Evolutionary conservation across 352 stramenopile genomes (phyloP).

Genomic region (Aphanomyces cochlioides): DNA sequence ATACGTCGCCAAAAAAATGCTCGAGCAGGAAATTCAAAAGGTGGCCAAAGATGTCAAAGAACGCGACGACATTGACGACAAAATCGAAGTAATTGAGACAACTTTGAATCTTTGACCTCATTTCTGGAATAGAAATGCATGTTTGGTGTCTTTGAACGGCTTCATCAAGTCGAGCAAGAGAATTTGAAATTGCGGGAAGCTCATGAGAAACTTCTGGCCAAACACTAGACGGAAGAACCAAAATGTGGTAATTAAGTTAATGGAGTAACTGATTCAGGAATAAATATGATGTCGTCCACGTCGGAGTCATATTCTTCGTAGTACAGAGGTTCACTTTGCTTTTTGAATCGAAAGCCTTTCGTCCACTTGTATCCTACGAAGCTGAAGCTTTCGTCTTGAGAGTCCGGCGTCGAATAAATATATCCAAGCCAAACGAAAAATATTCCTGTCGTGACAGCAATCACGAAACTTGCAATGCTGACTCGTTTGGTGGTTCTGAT

Average conservation of each 20-base stretch:
- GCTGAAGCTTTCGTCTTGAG: too few relatives aligned
- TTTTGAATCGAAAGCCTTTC: too few relatives aligned
- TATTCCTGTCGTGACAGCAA: too few relatives aligned
- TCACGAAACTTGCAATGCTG: too few relatives aligned
- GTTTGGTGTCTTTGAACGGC: slow-evolving; percentile 49
- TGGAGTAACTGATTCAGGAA: not conserved
- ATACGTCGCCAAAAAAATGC: slow-evolving; percentile 45
- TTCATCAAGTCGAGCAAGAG: slow-evolving; percentile 48
- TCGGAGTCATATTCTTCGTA: not conserved
- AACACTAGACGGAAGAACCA: slow-evolving; percentile 6
- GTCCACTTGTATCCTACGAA: too few relatives aligned
- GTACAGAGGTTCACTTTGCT: too few relatives aligned
- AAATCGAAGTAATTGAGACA: slow-evolving; percentile 39
- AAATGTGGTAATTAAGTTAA: slow-evolving; percentile 9
- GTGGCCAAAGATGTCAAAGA: slow-evolving; percentile 41
- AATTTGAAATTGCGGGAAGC: slow-evolving; percentile 39
- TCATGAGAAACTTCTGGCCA: slow-evolving; percentile 1
- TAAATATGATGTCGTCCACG: not conserved
- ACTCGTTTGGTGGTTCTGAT: too few relatives aligned
- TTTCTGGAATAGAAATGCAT: slow-evolving; percentile 40
- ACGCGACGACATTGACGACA: slow-evolving; percentile 47
- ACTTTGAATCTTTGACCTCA: not conserved
- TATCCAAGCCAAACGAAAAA: too few relatives aligned
- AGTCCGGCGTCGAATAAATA: too few relatives aligned
- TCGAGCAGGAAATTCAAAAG: slow-evolving; percentile 46